Base-by-base conservation (phyloP, 2,329 filamentous ascomycete species). In the Colletotrichum brevisporum region DNA sequence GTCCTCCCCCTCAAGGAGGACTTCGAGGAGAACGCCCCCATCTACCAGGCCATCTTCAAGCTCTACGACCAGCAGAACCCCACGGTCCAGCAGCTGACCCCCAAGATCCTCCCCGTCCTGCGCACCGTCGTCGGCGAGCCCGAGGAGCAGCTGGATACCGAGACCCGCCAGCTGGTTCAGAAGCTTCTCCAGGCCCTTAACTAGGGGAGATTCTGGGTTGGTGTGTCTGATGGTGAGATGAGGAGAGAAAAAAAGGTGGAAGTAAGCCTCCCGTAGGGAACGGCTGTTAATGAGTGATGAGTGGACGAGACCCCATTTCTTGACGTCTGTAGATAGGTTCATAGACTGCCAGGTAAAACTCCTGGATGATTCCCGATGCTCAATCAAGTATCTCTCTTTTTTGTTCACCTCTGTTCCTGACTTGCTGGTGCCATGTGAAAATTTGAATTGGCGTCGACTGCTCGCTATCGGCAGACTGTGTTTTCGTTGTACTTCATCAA, bases 1-100 rank as follows among this genome's bases (percentile, higher is more conserved):
- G 88, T 95, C 31, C 88, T 98, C 45, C 96, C 96, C 10, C 86
- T 98, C 71, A 93, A 93, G 80, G 95, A 97, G 78, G 96, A 98
- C 80, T 98, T 89, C 75, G 94, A 98, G 82, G 96, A 98, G 88
- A 98, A 99, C 83, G 93, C 94, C 76, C 94, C 96, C 9, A 91
- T 98, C 69, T 99, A 92, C 83, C 89, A 92, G 79, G 97, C 95
- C 89, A 91, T 99, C 76, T 91, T 93, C 80, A 91, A 92, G 81
- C 88, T 98, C 72, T 98, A 94, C 80, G 88, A 92, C 74, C 84
- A 87, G 71, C 87, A 89, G 72, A 91, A 95, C 81, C 83, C 87
- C 13, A 92, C 90, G 2, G 87, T 95, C 54, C 89, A 91, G 79
- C 85, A 88, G 75, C 85, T 94, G 54, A 94, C 93, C 5, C 86